phyloP scores from a whole-genome alignment of 768 basidiomycete genomes.

The Boletus insuetus region DNA sequence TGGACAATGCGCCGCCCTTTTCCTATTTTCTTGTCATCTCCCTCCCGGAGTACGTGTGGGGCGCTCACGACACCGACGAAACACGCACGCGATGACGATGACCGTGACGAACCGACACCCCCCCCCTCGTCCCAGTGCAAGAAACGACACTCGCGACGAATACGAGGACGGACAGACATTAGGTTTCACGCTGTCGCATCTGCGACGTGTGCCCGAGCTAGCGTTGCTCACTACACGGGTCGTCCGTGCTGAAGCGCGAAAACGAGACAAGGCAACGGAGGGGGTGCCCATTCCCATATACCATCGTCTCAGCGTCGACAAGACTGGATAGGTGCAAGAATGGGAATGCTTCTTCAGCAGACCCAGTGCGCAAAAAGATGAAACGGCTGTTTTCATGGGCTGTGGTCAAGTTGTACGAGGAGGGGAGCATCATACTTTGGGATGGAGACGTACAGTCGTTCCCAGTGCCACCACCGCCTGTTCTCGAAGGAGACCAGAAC shows the following conservation, averaged over 20 bases:
- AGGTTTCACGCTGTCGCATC: slow-evolving; percentile 71
- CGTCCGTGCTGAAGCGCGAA: slow-evolving; percentile 56
- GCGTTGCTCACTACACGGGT: slow-evolving; percentile 61
- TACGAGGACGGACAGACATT: slow-evolving; percentile 7
- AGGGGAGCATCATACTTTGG: slow-evolving; percentile 75
- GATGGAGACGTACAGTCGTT: slow-evolving; percentile 53
- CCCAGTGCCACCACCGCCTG: slow-evolving; percentile 17
- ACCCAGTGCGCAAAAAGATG: slow-evolving; percentile 42
- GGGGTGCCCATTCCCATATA: neutral
- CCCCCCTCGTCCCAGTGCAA: neutral
- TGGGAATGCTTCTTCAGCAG: neutral
- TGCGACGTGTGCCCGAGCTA: slow-evolving; percentile 75
- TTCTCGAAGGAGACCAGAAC: neutral
- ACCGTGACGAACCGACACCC: slow-evolving; percentile 14
- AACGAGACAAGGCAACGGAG: slow-evolving; percentile 40
- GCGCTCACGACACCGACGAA: slow-evolving; percentile 34
- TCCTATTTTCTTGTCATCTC: neutral
- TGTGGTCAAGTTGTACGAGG: slow-evolving; percentile 59
- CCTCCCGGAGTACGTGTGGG: slow-evolving; percentile 3
- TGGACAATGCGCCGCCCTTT: slow-evolving; percentile 50
- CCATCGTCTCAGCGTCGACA: neutral
- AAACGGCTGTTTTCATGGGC: slow-evolving; percentile 72
- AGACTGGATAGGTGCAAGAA: neutral
- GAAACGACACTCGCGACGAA: neutral
- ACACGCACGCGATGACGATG: slow-evolving; percentile 11